These are phyloP conservation scores for Aspergillus costaricaensis DNA, from an alignment of 2,329 filamentous ascomycete genomes.

Conservation along the genomic window DNA sequence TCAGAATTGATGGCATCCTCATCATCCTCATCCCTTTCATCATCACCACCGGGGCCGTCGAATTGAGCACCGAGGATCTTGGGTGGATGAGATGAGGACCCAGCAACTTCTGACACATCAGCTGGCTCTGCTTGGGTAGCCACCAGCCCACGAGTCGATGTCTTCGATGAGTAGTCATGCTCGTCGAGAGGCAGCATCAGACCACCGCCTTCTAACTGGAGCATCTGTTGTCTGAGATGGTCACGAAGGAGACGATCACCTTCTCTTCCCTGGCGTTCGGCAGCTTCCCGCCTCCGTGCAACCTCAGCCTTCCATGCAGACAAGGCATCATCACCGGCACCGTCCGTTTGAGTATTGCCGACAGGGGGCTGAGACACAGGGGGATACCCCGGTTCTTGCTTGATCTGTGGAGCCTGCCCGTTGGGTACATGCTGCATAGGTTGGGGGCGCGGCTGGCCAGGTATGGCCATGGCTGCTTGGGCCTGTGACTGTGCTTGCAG, in stretches of 20 bases:
- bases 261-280: constrained; percentile 36
- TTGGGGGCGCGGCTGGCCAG: constrained; percentile 36
- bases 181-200: constrained; percentile 47
- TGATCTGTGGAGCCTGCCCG: constrained; percentile 46
- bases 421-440: constrained; percentile 37
- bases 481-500: constrained; percentile 41
- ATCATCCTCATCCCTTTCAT: constrained; percentile 65
- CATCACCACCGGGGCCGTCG: constrained; percentile 57
- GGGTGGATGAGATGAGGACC: constrained; percentile 12
- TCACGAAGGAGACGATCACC: constrained; percentile 45
- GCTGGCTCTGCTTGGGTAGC: constrained; percentile 2
- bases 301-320: constrained; percentile 56
- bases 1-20: constrained; percentile 99
- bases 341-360: constrained; percentile 71
- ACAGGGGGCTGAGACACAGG: constrained; percentile 43
- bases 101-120: neutral
- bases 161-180: constrained; percentile 37
- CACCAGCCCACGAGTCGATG: constrained; percentile 40
- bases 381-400: constrained; percentile 41
- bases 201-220: constrained; percentile 49
- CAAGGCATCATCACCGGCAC: constrained; percentile 62
- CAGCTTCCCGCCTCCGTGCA: constrained; percentile 44
- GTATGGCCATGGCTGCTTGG: constrained; percentile 37
- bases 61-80: constrained; percentile 48
- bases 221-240: constrained; percentile 44